These are phyloP conservation scores for Magnolia changhungtana DNA, from an alignment of 164 flowering plant species.

Conservation along the genomic window DNA sequence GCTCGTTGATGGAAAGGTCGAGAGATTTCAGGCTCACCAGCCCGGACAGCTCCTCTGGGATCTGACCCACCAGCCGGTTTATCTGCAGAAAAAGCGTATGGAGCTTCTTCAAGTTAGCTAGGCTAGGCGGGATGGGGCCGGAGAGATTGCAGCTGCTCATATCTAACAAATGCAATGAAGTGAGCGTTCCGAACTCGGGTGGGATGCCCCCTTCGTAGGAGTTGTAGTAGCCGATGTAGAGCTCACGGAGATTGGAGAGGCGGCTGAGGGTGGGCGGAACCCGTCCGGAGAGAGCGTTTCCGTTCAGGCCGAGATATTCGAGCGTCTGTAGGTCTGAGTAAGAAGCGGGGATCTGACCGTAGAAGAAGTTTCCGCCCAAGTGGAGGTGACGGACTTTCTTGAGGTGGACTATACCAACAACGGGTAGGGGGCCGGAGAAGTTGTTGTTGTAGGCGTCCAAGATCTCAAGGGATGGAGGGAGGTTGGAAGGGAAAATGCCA, in stretches of 20 bases:
- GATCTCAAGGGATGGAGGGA: slow-evolving; percentile 37
- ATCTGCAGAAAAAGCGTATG: slow-evolving; percentile 64
- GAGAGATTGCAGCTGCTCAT: slow-evolving; percentile 53
- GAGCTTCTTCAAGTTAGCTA: slow-evolving; percentile 47
- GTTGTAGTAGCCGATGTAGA: slow-evolving; percentile 49
- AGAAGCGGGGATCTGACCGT: slow-evolving; percentile 57
- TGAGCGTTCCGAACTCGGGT: slow-evolving; percentile 54
- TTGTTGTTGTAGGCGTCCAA: slow-evolving; percentile 69
- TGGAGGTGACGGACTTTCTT: slow-evolving; percentile 40
- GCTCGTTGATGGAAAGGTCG: slow-evolving; percentile 61
- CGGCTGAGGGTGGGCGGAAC: slow-evolving; percentile 48
- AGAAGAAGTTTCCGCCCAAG: slow-evolving; percentile 73
- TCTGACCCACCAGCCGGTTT: slow-evolving; percentile 52
- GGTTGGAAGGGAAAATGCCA: slow-evolving; percentile 47
- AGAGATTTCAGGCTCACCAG: slow-evolving; percentile 49
- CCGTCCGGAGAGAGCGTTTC: slow-evolving; percentile 47
- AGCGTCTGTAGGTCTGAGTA: slow-evolving; percentile 54
- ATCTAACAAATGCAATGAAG: slow-evolving; percentile 43
- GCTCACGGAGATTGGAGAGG: slow-evolving; percentile 33
- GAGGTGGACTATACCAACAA: slow-evolving; percentile 30
- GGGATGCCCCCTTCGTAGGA: slow-evolving; percentile 52
- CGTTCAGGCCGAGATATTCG: slow-evolving; percentile 56
- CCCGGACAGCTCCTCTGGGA: slow-evolving; percentile 63
- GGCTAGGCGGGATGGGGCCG: slow-evolving; percentile 66
- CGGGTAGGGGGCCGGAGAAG: slow-evolving; percentile 63